These are phyloP conservation scores for Ochetophila trinervis DNA, from an alignment of 306 rosid genomes.

Conservation along the genomic window DNA sequence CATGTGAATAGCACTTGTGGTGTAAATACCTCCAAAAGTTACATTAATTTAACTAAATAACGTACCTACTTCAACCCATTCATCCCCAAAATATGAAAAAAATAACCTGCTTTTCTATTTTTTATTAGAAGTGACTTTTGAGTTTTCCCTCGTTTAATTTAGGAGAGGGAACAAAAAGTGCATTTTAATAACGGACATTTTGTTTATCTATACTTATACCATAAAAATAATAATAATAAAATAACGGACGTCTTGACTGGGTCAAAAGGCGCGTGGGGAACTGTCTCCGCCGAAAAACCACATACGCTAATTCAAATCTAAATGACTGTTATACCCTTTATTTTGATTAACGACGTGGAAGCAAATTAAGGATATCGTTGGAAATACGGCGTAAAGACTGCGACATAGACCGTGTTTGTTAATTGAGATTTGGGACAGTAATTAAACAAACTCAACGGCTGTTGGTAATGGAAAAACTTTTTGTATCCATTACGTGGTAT, in stretches of 20 bases:
- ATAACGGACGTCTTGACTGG: slow-evolving; percentile 15
- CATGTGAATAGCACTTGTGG: neutral
- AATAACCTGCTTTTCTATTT: neutral
- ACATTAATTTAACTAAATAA: neutral
- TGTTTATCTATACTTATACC: no score
- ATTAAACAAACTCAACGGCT: slow-evolving; percentile 12
- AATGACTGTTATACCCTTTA: neutral
- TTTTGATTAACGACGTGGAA: no score
- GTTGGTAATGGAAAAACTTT: no score
- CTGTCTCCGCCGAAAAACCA: neutral
- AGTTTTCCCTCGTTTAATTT: no score
- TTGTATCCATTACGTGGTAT: no score
- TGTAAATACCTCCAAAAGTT: slow-evolving; percentile 1
- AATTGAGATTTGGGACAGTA: neutral
- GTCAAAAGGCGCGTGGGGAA: slow-evolving; percentile 24
- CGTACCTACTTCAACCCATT: slow-evolving; percentile 3
- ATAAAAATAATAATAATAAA: neutral
- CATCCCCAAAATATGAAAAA: no score
- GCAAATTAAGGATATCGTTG: neutral
- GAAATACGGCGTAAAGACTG: neutral
- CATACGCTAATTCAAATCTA: neutral
- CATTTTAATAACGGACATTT: no score
- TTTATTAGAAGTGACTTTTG: neutral
- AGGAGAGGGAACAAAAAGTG: no score
- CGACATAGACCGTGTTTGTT: neutral